phyloP scores from a whole-genome alignment of 441 rosid genomes.

The Brassica balearica region DNA sequence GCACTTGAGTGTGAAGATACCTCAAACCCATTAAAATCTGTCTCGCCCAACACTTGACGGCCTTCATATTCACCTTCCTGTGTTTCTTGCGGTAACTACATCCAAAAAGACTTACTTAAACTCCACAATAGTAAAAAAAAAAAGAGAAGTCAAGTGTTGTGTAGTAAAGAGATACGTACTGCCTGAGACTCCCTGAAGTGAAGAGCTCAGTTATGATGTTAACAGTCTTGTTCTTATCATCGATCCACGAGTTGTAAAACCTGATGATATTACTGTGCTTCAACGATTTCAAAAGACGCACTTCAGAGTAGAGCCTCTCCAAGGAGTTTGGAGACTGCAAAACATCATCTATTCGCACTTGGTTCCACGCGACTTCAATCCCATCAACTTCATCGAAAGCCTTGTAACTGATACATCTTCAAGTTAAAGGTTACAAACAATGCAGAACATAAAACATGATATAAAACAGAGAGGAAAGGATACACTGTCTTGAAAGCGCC shows the following conservation, averaged over 20 bases:
- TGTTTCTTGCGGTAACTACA: conserved; percentile 77
- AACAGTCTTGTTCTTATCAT: conserved; percentile 76
- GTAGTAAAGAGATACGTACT: conserved; percentile 48
- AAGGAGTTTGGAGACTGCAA: conserved; percentile 70
- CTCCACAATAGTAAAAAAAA: conserved; percentile 18
- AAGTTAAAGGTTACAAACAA: conserved; percentile 41
- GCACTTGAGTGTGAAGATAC: conserved; percentile 68
- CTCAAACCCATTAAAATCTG: conserved; percentile 69
- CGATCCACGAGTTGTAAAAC: conserved; percentile 82
- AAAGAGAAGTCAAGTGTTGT: conserved; percentile 19
- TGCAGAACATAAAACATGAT: conserved; percentile 19
- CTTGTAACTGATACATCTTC: conserved; percentile 58
- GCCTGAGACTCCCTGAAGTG: conserved; percentile 79
- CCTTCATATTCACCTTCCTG: conserved; percentile 71
- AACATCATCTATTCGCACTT: conserved; percentile 73
- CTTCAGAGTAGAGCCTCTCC: conserved; percentile 79
- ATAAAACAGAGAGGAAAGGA: too few species aligned
- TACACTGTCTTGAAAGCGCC: conserved; percentile 86
- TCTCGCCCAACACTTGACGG: conserved; percentile 76
- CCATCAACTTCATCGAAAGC: conserved; percentile 82
- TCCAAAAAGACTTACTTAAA: conserved; percentile 30
- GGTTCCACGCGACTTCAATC: conserved; percentile 86
- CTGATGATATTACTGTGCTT: conserved; percentile 66
- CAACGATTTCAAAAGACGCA: conserved; percentile 72
- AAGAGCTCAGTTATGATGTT: conserved; percentile 84